These are phyloP conservation scores for Phialophora expanda DNA, from an alignment of 2,329 filamentous ascomycete species.

Conservation along the genomic window DNA sequence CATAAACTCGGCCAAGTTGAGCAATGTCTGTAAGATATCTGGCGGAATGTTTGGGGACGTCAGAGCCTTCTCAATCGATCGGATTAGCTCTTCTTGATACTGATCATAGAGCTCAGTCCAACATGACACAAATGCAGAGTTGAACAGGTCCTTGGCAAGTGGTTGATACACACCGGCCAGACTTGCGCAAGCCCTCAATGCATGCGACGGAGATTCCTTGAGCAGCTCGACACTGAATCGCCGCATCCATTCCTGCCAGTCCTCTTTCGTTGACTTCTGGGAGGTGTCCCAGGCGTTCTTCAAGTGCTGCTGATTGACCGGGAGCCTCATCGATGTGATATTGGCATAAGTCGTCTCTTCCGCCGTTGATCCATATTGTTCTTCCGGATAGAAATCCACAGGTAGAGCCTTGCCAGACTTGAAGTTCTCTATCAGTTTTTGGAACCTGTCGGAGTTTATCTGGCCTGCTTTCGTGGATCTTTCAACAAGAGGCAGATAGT, in stretches of 20 bases:
- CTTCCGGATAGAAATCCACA: conserved; percentile 87
- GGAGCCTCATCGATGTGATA: conserved; percentile 76
- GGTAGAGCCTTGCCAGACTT: conserved; percentile 95
- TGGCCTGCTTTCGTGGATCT: conserved; percentile 79
- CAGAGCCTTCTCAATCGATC: conserved; percentile 92
- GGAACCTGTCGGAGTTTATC: conserved; percentile 88
- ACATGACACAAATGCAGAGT: conserved; percentile 97
- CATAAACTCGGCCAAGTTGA: conserved; percentile 99
- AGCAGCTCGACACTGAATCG: conserved; percentile 94
- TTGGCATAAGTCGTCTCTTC: conserved; percentile 64
- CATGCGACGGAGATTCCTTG: conserved; percentile 94
- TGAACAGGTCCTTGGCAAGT: conserved; percentile 91
- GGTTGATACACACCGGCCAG: conserved; percentile 90
- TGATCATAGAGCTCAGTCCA: conserved; percentile 98
- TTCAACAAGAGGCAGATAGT: conserved; percentile 92
- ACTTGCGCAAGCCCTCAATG: conserved; percentile 87
- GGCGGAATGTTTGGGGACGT: conserved; percentile 95
- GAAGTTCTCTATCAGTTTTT: conserved; percentile 87
- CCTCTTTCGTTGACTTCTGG: conserved; percentile 95
- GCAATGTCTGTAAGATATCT: conserved; percentile 88
- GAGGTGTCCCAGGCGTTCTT: conserved; percentile 97
- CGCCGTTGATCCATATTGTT: conserved; percentile 74
- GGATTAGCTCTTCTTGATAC: conserved; percentile 94
- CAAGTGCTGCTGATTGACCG: conserved; percentile 96
- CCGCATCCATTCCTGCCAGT: conserved; percentile 99